A percentile compares a stretch with the other conserved stretches of the same genome.
Conservation (phyloP, 2,329 filamentous ascomycete species). For the Cyclaneusma minus region DNA sequence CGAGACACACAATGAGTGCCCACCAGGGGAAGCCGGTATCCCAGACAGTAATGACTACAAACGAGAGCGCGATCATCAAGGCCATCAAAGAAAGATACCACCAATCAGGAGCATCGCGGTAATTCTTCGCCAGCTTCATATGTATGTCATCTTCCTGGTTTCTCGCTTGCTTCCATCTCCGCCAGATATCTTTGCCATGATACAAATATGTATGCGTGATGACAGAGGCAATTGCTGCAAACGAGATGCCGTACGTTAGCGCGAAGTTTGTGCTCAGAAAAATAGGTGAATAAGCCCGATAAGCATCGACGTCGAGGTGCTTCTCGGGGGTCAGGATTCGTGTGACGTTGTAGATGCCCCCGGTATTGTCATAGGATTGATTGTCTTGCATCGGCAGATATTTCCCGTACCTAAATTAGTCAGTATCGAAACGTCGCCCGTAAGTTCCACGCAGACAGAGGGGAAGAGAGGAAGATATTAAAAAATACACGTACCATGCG, state of each 20-base stretch:
- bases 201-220: constrained; percentile 8
- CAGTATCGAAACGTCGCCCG: too few species aligned
- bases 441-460: constrained; percentile 25
- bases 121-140: constrained; percentile 18
- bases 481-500: constrained; percentile 44
- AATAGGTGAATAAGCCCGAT: constrained; percentile 48
- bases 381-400: constrained; percentile 47
- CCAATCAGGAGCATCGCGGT: constrained; percentile 19
- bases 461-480: constrained; percentile 37
- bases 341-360: constrained; percentile 39
- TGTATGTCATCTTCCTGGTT: constrained; percentile 14
- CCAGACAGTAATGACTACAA: constrained; percentile 14
- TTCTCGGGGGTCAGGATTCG: constrained; percentile 39
- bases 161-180: neutral
- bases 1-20: constrained; percentile 17
- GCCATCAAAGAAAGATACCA: constrained; percentile 20
- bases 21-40: constrained; percentile 19
- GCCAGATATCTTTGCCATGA: constrained; percentile 7
- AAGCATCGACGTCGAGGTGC: constrained; percentile 44
- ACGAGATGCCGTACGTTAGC: constrained; percentile 41
- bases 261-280: constrained; percentile 46
- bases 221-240: constrained; percentile 43
- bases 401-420: constrained; percentile 35
- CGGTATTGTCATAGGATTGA: constrained; percentile 49
- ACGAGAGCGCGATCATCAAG: constrained; percentile 13